Percentiles rank a stretch among this genome's conserved stretches.
These are phyloP conservation scores for Kodamaea neixiangensis DNA, from an alignment of 805 yeast genomes.

Conservation along the genomic window DNA sequence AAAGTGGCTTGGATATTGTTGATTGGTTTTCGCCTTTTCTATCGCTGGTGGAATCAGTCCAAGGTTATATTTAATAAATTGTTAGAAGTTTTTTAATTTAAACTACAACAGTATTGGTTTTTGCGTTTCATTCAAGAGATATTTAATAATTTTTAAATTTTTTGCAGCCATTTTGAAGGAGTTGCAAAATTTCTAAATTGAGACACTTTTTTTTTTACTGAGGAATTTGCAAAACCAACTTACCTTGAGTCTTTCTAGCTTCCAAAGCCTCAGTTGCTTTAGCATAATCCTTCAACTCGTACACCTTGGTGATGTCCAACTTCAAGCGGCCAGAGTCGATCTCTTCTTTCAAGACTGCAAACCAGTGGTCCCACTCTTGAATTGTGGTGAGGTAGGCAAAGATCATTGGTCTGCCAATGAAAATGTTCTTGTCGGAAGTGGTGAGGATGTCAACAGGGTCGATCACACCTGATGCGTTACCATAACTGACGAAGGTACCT, in stretches of 20 bases:
- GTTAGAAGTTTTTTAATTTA: too few relatives aligned
- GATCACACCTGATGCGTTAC: slow-evolving; percentile 85
- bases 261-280: slow-evolving; percentile 65
- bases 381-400: slow-evolving; percentile 49
- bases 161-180: neutral
- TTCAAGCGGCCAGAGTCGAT: slow-evolving; percentile 51
- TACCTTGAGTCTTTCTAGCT: slow-evolving; percentile 73
- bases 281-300: slow-evolving; percentile 61
- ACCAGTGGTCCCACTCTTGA: slow-evolving; percentile 56
- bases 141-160: too few relatives aligned
- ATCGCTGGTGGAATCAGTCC: too few relatives aligned
- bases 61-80: too few relatives aligned
- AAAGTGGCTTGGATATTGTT: neutral
- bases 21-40: too few relatives aligned
- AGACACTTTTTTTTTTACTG: slow-evolving; percentile 18
- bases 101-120: neutral
- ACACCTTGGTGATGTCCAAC: slow-evolving; percentile 52
- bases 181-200: too few relatives aligned
- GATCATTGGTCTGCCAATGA: slow-evolving; percentile 62
- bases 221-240: slow-evolving; percentile 61
- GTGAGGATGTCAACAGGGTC: slow-evolving; percentile 57
- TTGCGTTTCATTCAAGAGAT: too few relatives aligned
- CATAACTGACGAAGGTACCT: slow-evolving; percentile 77
- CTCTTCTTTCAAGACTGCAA: slow-evolving; percentile 23
- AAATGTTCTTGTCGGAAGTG: slow-evolving; percentile 63